Base-by-base conservation (phyloP, 805 yeast species). In the Kuraishia capsulata region DNA sequence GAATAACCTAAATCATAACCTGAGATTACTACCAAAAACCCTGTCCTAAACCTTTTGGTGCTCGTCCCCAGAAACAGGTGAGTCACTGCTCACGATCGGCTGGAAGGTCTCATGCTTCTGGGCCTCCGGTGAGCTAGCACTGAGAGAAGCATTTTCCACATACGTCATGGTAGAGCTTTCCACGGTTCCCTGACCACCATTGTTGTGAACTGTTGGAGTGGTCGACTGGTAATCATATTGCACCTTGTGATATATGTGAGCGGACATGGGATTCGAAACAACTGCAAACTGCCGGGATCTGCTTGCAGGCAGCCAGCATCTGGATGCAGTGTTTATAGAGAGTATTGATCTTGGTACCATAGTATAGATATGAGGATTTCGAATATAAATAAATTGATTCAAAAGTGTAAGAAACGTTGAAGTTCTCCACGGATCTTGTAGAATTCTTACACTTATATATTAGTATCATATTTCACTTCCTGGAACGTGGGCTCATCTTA, bases 41-140 rank as follows among this genome's bases (percentile, higher is more conserved):
- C 5, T 20, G n/a, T 20, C 17, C 40, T 35, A 45, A 20, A 47
- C 35, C 24, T 46, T 46, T 5, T 45, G 38, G 40, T 52, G 57
- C 20, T 53, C 56, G 25, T 46, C 48, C 4, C 48, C 55, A 20
- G 50, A 42, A 16, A 54, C 52, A 13, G 48, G 44, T n/a, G 47
- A 52, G 13, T 49, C 47, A 14, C 53, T 45, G 4, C 55, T 52
- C 6, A 61, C 61, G 16, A 39, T 44, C 20, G 65, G 65, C 38
- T 56, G 55, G 41, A 60, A 60, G 9, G 48, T 38, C 11, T 44
- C 39, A 4, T 19, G 16, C n/a, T 19, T 21, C 24, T 23, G 10
- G 4, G 31, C 36, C 10, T 36, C n/a, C n/a, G n/a, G n/a, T 29
- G 25, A 21, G 37, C 20, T 28, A 28, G 26, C 33, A 32, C 4